A percentile compares a stretch with the other conserved stretches of the same genome.
Evolutionary conservation across 129 eudicot genomes (phyloP).

Genomic region (Helichrysum umbraculigerum): DNA sequence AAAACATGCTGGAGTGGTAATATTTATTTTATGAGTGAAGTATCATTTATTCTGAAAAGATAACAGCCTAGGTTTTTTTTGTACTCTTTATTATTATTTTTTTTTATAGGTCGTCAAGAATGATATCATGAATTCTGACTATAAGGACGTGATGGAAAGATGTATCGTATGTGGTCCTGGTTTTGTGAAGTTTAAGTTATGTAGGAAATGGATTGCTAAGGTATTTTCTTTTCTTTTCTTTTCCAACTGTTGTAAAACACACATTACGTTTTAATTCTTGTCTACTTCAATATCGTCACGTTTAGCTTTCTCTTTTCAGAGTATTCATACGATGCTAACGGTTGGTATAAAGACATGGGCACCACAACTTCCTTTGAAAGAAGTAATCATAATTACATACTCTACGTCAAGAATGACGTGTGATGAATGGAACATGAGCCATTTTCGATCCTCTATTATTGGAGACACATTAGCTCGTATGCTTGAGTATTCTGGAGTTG

Average conservation of each 20-base stretch:
- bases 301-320: neutral
- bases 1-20: neutral
- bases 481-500: neutral
- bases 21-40: too few relatives aligned
- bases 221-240: too few relatives aligned
- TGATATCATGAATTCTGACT: neutral
- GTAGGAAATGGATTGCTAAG: too few relatives aligned
- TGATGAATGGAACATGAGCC: neutral
- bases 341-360: neutral
- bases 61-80: neutral
- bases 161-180: too few relatives aligned
- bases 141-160: too few relatives aligned
- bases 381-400: neutral
- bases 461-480: neutral
- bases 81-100: too few relatives aligned
- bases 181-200: too few relatives aligned
- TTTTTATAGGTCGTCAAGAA: neutral
- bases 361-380: neutral
- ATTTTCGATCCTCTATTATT: neutral
- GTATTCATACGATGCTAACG: neutral
- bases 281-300: too few relatives aligned
- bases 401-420: neutral
- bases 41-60: neutral
- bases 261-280: too few relatives aligned
- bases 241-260: too few relatives aligned